Evolutionary conservation across 768 basidiomycete genomes (phyloP).

Genomic region (Tulasnella sp.): DNA sequence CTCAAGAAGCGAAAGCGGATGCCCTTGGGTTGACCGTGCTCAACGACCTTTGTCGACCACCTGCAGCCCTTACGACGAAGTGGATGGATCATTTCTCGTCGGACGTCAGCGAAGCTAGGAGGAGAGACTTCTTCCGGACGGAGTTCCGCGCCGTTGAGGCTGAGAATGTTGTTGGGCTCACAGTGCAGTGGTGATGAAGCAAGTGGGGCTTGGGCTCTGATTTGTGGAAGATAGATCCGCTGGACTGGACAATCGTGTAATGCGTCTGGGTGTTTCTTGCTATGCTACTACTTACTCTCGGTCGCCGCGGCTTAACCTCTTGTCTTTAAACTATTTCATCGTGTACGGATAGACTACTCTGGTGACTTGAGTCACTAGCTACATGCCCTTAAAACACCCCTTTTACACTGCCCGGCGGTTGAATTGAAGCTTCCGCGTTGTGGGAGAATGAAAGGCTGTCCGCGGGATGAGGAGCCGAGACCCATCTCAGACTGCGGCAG

Average conservation of each 20-base stretch:
- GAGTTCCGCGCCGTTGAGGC: constrained; percentile 81
- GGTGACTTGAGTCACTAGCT: neutral
- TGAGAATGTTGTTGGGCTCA: constrained; percentile 64
- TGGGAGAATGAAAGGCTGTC: no score
- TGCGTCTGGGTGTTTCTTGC: neutral
- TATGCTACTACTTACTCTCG: neutral
- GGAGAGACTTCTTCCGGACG: constrained; percentile 62
- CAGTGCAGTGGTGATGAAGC: constrained; percentile 59
- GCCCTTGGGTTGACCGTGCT: constrained; percentile 12
- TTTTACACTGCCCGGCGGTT: neutral
- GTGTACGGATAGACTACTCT: neutral
- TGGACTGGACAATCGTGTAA: neutral
- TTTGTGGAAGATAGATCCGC: neutral
- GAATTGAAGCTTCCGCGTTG: no score
- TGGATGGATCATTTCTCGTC: constrained; percentile 39
- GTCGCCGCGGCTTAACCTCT: neutral
- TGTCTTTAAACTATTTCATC: neutral
- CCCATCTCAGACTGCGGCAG: no score
- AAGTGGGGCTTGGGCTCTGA: neutral
- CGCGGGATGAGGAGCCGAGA: no score
- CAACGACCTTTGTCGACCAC: constrained; percentile 11
- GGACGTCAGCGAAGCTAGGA: constrained; percentile 41
- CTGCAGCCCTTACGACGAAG: neutral
- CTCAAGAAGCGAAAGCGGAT: constrained; percentile 9
- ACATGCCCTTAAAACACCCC: neutral